phyloP scores from a whole-genome alignment of 1,284 basidiomycete species.

The Thelephora terrestris region DNA sequence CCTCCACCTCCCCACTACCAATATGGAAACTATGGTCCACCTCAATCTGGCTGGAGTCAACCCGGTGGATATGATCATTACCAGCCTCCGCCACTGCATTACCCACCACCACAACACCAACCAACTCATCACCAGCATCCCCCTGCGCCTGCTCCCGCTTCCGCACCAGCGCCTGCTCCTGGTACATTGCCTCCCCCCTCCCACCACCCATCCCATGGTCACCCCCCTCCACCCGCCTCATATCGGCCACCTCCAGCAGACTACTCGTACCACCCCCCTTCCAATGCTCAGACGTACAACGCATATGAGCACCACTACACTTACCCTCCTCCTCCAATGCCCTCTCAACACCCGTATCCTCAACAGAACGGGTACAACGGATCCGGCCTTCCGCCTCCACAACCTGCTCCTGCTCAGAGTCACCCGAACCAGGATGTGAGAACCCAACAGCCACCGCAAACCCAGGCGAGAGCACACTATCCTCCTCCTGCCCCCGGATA shows the following conservation, averaged over 20 bases:
- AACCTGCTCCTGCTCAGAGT: neutral
- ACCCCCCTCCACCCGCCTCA: constrained; percentile 2
- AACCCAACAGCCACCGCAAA: neutral
- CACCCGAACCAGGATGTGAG: neutral
- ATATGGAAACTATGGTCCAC: constrained; percentile 7
- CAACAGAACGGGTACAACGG: neutral
- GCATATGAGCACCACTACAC: constrained; percentile 7
- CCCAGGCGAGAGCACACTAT: neutral
- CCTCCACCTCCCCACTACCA: constrained; percentile 10
- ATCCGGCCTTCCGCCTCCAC: neutral
- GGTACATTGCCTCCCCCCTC: neutral
- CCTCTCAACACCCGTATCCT: neutral
- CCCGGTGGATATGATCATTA: constrained; percentile 8
- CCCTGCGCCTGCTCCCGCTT: constrained; percentile 9
- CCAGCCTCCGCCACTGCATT: constrained; percentile 4
- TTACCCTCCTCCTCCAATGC: constrained; percentile 11
- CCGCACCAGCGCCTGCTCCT: constrained; percentile 3
- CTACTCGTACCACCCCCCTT: neutral
- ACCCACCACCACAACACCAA: constrained; percentile 5
- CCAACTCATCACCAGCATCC: constrained; percentile 3
- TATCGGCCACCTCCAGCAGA: neutral
- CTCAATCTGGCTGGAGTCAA: neutral
- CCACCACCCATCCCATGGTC: neutral
- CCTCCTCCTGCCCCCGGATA: constrained; percentile 4
- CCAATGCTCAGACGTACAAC: constrained; percentile 8